Evolutionary conservation across 2,329 filamentous ascomycete genomes (phyloP).

Genomic region (Beauveria varroae): DNA sequence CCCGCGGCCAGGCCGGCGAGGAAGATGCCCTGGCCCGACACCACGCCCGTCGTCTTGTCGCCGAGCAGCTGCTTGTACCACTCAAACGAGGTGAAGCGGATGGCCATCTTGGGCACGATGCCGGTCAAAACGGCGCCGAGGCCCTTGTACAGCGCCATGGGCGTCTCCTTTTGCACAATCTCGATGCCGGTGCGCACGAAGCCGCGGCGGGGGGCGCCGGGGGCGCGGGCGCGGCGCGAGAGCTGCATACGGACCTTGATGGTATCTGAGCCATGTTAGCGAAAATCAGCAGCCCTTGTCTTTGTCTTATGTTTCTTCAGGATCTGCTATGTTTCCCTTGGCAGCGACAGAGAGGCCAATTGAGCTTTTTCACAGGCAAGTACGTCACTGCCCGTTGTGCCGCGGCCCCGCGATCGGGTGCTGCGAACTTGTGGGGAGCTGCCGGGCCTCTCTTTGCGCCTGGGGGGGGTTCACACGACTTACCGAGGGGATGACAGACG

Average conservation of each 20-base stretch:
- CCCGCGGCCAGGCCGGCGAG: slow-evolving; percentile 80
- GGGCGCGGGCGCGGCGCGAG: slow-evolving; percentile 72
- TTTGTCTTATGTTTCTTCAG: slow-evolving; percentile 4
- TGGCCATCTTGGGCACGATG: slow-evolving; percentile 98
- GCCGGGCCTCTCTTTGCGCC: not conserved
- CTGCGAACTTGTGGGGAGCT: slow-evolving; percentile 4
- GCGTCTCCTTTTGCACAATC: slow-evolving; percentile 85
- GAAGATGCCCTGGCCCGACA: slow-evolving; percentile 65
- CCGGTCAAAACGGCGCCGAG: slow-evolving; percentile 94
- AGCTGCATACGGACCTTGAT: slow-evolving; percentile 99
- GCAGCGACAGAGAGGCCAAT: not conserved
- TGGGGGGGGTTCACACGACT: slow-evolving; percentile 18
- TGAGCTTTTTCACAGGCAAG: not conserved
- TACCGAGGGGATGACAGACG: slow-evolving; percentile 87
- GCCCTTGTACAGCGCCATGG: slow-evolving; percentile 91
- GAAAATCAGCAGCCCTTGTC: not conserved
- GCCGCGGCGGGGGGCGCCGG: slow-evolving; percentile 78
- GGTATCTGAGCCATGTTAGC: slow-evolving; percentile 53
- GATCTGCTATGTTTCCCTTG: too few species aligned
- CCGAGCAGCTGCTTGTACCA: slow-evolving; percentile 82
- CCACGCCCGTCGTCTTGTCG: slow-evolving; percentile 55
- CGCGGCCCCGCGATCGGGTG: slow-evolving; percentile 2
- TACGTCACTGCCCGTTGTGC: slow-evolving; percentile 3
- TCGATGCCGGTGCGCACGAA: slow-evolving; percentile 81
- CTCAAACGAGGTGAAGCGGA: slow-evolving; percentile 96